Evolutionary conservation across 225 moss, liverwort and hornwort genomes (phyloP), one percentile per base, ranked within the genome.

Genomic region (Thuidium tamariscinum): DNA sequence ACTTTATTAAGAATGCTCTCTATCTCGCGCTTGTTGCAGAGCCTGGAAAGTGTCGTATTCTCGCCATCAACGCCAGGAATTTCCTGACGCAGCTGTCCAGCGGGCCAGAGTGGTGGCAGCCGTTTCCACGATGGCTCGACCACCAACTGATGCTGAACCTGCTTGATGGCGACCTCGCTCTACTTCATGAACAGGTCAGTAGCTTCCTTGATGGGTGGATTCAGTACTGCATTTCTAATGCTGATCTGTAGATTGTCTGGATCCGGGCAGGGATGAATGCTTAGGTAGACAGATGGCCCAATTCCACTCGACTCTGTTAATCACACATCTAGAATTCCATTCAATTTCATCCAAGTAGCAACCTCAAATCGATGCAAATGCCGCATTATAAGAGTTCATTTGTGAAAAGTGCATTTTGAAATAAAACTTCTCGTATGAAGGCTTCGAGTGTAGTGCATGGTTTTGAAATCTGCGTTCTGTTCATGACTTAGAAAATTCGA

Each of bases 121-220:
- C 91, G 15, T 94, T 96, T 66, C 96, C 97, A n/a, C 88, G 95
- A 66, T 95, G 97, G 94, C 55, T 88, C 57, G 96, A 97, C 44
- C 97, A 97, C 80, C 97, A 96, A 68, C 89, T 96, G 94, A 96
- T 97, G 96, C 91, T 96, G 81, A 96, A 97, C 91, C 0, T 96
- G 39, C 82, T 96, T 26, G 97, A 97, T 51, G 96, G 95, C 37
- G 97, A 97, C 86, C 93, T 90, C 27, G 32, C 84, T 46, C 82
- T 97, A 76, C 82, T 97, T 65, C 97, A 96, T 67, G 91, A 88
- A 21, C 97, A 95, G 91, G 95, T 94, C 44, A 42, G 34, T 42
- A 34, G 81, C 37, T 37, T 37, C 11, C 46, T 42, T n/a, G 42
- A 34, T 65, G 17, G 46, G 18, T 83, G 48, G 61, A 48, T 27